Evolutionary conservation across 1,284 basidiomycete genomes (phyloP).

Genomic region (Ustilago esculenta): DNA sequence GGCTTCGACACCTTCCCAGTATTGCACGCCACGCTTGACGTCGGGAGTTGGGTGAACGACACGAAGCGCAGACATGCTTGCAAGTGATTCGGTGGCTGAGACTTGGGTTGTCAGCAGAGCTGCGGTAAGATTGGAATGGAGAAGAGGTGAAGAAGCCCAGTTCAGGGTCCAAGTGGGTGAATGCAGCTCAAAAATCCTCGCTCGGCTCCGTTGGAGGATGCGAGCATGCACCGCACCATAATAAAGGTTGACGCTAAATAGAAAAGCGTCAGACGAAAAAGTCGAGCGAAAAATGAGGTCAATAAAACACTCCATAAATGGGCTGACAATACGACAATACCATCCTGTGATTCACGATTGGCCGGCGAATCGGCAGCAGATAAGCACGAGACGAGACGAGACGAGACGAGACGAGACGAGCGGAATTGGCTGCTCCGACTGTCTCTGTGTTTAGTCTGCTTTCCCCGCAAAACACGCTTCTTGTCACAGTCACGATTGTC

Average conservation of each 20-base stretch:
- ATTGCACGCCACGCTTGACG: constrained; percentile 61
- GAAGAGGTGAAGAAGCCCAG: not conserved
- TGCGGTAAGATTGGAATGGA: too few species aligned
- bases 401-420: too few species aligned
- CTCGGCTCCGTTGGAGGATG: constrained; percentile 9
- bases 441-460: too few species aligned
- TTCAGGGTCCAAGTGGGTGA: constrained; percentile 27
- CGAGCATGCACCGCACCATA: too few species aligned
- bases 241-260: too few species aligned
- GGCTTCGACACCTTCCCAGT: constrained; percentile 64
- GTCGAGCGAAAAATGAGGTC: not conserved
- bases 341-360: too few species aligned
- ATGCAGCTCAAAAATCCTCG: not conserved
- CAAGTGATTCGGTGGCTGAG: too few species aligned
- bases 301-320: not conserved
- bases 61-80: constrained; percentile 43
- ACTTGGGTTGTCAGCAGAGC: too few species aligned
- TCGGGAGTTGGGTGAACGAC: constrained; percentile 60
- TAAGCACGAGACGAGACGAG: too few species aligned
- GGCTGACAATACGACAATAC: too few species aligned
- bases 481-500: too few species aligned
- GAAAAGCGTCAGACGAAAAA: not conserved
- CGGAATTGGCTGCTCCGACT: constrained; percentile 6
- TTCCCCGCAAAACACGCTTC: too few species aligned
- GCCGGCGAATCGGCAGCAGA: constrained; percentile 27